Percentiles rank a stretch among this genome's conserved stretches.
Evolutionary conservation across 2,329 filamentous ascomycete genomes (phyloP).

Genomic region (Cercospora brassicicola): DNA sequence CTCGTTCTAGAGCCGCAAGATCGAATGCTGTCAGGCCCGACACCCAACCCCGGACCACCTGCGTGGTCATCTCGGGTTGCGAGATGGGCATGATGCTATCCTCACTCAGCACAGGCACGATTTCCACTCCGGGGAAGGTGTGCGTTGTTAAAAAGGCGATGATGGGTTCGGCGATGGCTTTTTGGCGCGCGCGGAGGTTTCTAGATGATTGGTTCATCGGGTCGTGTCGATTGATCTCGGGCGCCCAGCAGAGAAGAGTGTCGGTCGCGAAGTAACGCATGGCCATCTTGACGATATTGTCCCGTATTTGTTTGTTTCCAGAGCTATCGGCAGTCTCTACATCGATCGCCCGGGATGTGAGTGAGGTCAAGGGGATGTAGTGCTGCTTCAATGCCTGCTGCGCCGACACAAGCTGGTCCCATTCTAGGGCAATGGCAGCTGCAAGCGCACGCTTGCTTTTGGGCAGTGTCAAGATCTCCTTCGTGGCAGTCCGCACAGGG

Average conservation of each 20-base stretch:
- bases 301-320: conserved; percentile 56
- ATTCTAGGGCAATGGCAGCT: conserved; percentile 83
- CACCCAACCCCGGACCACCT: conserved; percentile 78
- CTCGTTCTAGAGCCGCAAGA: conserved; percentile 82
- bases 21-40: conserved; percentile 71
- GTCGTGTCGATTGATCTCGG: conserved; percentile 54
- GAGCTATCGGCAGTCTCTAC: conserved; percentile 67
- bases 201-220: conserved; percentile 30
- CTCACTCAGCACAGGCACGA: conserved; percentile 76
- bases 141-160: conserved; percentile 68
- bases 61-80: conserved; percentile 72
- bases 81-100: conserved; percentile 72
- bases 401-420: conserved; percentile 79
- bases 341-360: conserved; percentile 80
- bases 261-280: conserved; percentile 91
- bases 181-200: conserved; percentile 69
- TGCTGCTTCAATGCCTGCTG: conserved; percentile 84
- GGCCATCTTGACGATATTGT: conserved; percentile 64
- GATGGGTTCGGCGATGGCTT: conserved; percentile 66
- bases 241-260: conserved; percentile 86
- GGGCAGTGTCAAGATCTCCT: conserved; percentile 71
- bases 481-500: conserved; percentile 74
- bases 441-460: conserved; percentile 76
- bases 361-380: conserved; percentile 84
- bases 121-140: conserved; percentile 81